These are phyloP conservation scores for Boletus insuetus DNA, from an alignment of 768 basidiomycete species.

Conservation along the genomic window DNA sequence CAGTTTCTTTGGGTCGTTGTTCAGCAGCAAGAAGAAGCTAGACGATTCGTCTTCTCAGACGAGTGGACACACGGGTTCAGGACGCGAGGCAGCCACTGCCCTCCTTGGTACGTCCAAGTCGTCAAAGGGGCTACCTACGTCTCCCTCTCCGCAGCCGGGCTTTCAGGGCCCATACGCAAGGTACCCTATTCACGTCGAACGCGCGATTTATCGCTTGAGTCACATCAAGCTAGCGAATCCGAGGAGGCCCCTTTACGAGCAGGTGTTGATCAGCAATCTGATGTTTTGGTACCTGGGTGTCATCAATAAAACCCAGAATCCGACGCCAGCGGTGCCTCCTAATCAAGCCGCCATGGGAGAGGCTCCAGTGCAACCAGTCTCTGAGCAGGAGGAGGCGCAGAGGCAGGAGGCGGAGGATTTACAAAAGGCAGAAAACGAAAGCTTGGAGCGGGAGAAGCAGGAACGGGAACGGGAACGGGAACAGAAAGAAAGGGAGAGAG, in stretches of 20 bases:
- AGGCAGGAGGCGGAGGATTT: slow-evolving; percentile 42
- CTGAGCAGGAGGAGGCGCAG: slow-evolving; percentile 36
- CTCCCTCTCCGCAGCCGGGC: slow-evolving; percentile 52
- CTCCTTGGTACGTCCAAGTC: slow-evolving; percentile 83
- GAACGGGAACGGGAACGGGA: slow-evolving; percentile 53
- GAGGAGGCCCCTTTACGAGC: slow-evolving; percentile 92
- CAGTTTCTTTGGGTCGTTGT: slow-evolving; percentile 90
- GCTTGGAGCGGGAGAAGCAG: slow-evolving; percentile 54
- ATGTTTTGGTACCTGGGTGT: slow-evolving; percentile 99
- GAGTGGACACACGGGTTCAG: slow-evolving; percentile 43
- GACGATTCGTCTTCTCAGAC: slow-evolving; percentile 55
- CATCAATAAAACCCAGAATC: slow-evolving; percentile 84
- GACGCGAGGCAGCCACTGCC: slow-evolving; percentile 84
- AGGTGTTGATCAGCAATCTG: slow-evolving; percentile 87
- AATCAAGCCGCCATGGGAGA: slow-evolving; percentile 26
- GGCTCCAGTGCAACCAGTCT: slow-evolving; percentile 26
- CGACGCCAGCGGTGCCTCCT: slow-evolving; percentile 36
- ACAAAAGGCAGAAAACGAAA: slow-evolving; percentile 41
- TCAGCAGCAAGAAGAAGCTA: slow-evolving; percentile 84
- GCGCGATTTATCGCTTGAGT: slow-evolving; percentile 94
- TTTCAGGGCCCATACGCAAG: slow-evolving; percentile 56
- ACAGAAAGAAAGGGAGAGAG: slow-evolving; percentile 34
- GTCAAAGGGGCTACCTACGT: slow-evolving; percentile 60
- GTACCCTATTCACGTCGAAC: slow-evolving; percentile 97
- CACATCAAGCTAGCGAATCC: slow-evolving; percentile 99